phyloP scores from a whole-genome alignment of 176 grass and related monocot species.

The Carex parvula region DNA sequence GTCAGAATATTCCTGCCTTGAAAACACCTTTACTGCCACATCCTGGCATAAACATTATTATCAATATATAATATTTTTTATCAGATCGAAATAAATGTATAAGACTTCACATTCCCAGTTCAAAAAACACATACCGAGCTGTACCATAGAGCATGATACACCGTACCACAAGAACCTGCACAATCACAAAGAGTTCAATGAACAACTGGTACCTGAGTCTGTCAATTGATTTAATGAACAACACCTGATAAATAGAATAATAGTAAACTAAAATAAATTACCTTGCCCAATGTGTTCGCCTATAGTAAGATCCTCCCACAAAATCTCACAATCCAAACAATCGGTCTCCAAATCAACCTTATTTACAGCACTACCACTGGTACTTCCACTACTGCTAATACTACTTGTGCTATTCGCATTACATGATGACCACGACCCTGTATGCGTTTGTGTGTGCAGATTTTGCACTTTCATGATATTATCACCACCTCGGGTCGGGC shows the following conservation, averaged over 20 bases:
- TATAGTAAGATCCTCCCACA: slow-evolving; percentile 95
- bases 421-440: slow-evolving; percentile 87
- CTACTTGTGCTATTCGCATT: slow-evolving; percentile 94
- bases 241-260: slow-evolving; percentile 12
- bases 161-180: slow-evolving; percentile 95
- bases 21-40: slow-evolving; percentile 99
- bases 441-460: slow-evolving; percentile 49
- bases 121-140: slow-evolving; percentile 76
- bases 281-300: slow-evolving; percentile 98
- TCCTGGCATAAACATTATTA: slow-evolving; percentile 53
- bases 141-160: slow-evolving; percentile 98
- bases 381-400: slow-evolving; percentile 89
- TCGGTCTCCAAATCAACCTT: slow-evolving; percentile 81
- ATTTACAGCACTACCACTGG: slow-evolving; percentile 71
- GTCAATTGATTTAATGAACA: background rate
- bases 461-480: slow-evolving; percentile 9
- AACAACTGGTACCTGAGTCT: background rate
- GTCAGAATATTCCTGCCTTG: slow-evolving; percentile 94
- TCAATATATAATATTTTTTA: slow-evolving; percentile 3
- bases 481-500: slow-evolving; percentile 8
- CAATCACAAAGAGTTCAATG: slow-evolving; percentile 21
- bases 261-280: slow-evolving; percentile 30
- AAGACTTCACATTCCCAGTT: slow-evolving; percentile 1
- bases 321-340: slow-evolving; percentile 97
- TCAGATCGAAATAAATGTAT: background rate